A percentile compares a stretch with the other conserved stretches of the same genome.
phyloP scores from a whole-genome alignment of 352 stramenopile genomes.

The Globisporangium lucens region DNA sequence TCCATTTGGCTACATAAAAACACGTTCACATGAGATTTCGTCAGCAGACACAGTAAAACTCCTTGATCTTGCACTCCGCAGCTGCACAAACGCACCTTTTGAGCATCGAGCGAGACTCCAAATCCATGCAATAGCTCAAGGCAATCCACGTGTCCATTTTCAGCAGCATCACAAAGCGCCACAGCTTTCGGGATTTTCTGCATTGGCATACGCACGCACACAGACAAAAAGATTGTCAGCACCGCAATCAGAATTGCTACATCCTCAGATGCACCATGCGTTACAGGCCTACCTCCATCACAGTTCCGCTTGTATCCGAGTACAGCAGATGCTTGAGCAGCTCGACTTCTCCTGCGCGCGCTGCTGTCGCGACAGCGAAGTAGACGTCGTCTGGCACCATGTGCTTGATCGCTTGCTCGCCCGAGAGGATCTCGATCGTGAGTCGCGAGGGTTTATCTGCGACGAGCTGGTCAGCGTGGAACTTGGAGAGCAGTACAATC shows the following conservation, averaged over 20 bases:
- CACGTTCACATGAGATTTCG: neutral
- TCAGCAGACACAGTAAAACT: neutral
- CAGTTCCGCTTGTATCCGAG: conserved; percentile 54
- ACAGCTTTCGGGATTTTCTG: conserved; percentile 76
- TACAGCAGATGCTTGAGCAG: conserved; percentile 72
- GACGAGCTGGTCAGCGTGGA: conserved; percentile 72
- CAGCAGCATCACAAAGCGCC: conserved; percentile 74
- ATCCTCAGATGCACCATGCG: neutral
- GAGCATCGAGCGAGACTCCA: conserved; percentile 76
- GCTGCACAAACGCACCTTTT: conserved; percentile 50
- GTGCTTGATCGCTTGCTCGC: conserved; percentile 63
- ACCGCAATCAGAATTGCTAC: neutral
- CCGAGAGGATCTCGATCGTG: conserved; percentile 66
- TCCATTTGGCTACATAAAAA: conserved; percentile 55
- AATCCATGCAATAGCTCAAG: conserved; percentile 78
- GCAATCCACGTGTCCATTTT: conserved; percentile 81
- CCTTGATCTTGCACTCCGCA: neutral
- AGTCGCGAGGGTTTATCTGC: conserved; percentile 49
- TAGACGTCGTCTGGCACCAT: conserved; percentile 71
- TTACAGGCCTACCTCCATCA: conserved; percentile 42
- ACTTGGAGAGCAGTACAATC: conserved; percentile 76
- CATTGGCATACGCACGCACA: neutral
- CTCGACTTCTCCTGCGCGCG: conserved; percentile 68
- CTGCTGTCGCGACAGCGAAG: conserved; percentile 67
- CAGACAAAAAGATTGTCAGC: neutral